phyloP scores from a whole-genome alignment of 2,329 filamentous ascomycete species.

The Rugonectria rugulosa region DNA sequence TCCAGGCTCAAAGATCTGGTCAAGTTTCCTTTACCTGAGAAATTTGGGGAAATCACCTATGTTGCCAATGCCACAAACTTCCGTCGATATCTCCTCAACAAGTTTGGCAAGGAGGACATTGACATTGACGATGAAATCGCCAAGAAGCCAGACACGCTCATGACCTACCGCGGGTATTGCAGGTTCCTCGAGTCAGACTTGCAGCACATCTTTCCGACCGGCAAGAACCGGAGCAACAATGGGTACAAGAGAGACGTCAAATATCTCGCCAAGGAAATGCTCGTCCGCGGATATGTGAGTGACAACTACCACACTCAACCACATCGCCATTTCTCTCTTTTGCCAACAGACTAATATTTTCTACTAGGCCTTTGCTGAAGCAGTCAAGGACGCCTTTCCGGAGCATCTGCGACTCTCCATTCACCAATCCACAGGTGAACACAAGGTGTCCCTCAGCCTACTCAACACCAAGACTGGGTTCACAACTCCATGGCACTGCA shows the following conservation, averaged over 20 bases:
- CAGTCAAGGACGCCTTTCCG: constrained; percentile 37
- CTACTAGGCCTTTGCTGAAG: constrained; percentile 39
- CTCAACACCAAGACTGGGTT: constrained; percentile 41
- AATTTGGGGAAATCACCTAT: constrained; percentile 52
- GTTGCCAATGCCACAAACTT: constrained; percentile 43
- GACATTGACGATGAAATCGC: constrained; percentile 41
- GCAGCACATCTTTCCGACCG: constrained; percentile 38
- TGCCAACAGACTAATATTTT: neutral
- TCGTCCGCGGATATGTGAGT: constrained; percentile 41
- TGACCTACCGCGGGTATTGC: constrained; percentile 42
- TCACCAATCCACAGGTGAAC: constrained; percentile 37
- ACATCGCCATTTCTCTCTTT: neutral
- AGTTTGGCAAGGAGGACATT: constrained; percentile 32
- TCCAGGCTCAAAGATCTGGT: constrained; percentile 55
- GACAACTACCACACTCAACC: neutral
- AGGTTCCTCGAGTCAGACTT: constrained; percentile 42
- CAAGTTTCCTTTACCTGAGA: constrained; percentile 46
- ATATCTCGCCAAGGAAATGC: constrained; percentile 43
- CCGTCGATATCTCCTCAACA: constrained; percentile 39
- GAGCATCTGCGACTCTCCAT: constrained; percentile 41
- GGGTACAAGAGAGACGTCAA: constrained; percentile 37
- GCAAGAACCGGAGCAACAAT: constrained; percentile 27
- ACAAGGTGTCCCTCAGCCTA: constrained; percentile 41
- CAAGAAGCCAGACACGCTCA: constrained; percentile 35
- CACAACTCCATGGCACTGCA: constrained; percentile 45